Conservation (phyloP, 768 basidiomycete species). For the Russula vinacea region DNA sequence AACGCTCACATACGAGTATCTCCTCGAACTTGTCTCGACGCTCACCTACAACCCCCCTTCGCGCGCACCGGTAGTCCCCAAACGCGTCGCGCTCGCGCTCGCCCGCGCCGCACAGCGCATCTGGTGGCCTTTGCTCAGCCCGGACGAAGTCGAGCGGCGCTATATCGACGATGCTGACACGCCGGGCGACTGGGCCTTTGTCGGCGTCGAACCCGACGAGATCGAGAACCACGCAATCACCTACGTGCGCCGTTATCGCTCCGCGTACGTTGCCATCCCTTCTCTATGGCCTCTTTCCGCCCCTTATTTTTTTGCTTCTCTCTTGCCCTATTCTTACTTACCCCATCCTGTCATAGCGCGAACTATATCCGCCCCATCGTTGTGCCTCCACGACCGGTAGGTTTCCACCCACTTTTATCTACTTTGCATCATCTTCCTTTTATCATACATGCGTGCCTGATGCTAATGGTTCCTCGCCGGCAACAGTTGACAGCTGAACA, state of each 20-base stretch:
- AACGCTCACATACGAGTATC: conserved; percentile 76
- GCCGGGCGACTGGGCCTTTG: conserved; percentile 76
- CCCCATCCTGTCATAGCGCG: conserved; percentile 12
- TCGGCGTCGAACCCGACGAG: conserved; percentile 78
- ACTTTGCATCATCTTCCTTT: not conserved
- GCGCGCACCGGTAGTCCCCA: conserved; percentile 72
- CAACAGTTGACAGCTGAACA: conserved; percentile 17
- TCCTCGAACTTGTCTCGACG: conserved; percentile 72
- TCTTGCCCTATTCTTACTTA: conserved; percentile 15
- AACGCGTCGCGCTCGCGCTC: conserved; percentile 59
- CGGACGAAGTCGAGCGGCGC: conserved; percentile 86
- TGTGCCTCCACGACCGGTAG: conserved; percentile 25
- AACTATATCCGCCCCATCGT: conserved; percentile 29
- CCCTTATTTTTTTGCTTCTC: not conserved
- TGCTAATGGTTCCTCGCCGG: not conserved
- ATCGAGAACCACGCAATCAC: conserved; percentile 87
- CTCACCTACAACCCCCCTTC: conserved; percentile 77
- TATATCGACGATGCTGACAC: conserved; percentile 78
- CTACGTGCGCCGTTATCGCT: conserved; percentile 85
- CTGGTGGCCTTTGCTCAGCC: conserved; percentile 92
- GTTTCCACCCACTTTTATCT: not conserved
- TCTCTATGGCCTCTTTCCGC: not conserved
- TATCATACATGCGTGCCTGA: conserved; percentile 8
- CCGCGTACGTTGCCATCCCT: conserved; percentile 58
- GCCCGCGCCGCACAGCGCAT: conserved; percentile 60